These are phyloP conservation scores for Cryphonectria carpinicola DNA, from an alignment of 2,329 filamentous ascomycete species.

Conservation along the genomic window DNA sequence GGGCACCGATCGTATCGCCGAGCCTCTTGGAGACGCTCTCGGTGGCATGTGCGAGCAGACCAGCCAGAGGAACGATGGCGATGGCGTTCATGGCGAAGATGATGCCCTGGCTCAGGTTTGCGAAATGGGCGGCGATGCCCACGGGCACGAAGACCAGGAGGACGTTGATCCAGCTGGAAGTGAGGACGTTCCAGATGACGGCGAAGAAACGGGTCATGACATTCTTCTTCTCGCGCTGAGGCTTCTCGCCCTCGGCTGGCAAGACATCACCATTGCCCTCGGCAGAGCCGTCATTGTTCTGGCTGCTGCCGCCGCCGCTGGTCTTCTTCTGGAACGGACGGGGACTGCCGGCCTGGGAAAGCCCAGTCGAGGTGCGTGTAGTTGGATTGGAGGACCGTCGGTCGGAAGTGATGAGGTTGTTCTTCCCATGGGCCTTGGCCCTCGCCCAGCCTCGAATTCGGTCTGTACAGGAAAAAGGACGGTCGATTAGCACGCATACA, in stretches of 20 bases:
- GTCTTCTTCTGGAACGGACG: constrained; percentile 2
- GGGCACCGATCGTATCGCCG: constrained; percentile 72
- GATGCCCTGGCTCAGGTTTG: constrained; percentile 59
- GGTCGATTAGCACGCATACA: constrained; percentile 9
- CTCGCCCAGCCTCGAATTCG: constrained; percentile 37
- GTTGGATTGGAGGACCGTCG: constrained; percentile 16
- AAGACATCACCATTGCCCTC: constrained; percentile 2
- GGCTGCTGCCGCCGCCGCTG: not conserved
- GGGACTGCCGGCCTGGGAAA: constrained; percentile 11
- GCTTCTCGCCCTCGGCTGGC: constrained; percentile 18
- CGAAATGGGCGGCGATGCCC: constrained; percentile 68
- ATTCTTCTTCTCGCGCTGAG: constrained; percentile 28
- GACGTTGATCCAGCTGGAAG: constrained; percentile 70
- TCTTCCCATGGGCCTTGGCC: constrained; percentile 36
- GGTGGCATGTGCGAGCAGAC: constrained; percentile 72
- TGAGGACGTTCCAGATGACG: constrained; percentile 56
- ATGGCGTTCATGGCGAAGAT: constrained; percentile 76
- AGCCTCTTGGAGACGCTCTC: constrained; percentile 74
- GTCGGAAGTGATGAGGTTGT: constrained; percentile 29
- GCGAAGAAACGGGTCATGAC: constrained; percentile 45
- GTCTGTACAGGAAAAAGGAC: constrained; percentile 29
- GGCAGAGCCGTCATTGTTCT: constrained; percentile 13
- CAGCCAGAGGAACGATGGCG: constrained; percentile 75
- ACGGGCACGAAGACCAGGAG: constrained; percentile 78
- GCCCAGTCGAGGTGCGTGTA: constrained; percentile 17